Evolutionary conservation across 1,139 yeast genomes (phyloP), one percentile per base, ranked within the genome.

Genomic region (Blastobotrys ciferrii): DNA sequence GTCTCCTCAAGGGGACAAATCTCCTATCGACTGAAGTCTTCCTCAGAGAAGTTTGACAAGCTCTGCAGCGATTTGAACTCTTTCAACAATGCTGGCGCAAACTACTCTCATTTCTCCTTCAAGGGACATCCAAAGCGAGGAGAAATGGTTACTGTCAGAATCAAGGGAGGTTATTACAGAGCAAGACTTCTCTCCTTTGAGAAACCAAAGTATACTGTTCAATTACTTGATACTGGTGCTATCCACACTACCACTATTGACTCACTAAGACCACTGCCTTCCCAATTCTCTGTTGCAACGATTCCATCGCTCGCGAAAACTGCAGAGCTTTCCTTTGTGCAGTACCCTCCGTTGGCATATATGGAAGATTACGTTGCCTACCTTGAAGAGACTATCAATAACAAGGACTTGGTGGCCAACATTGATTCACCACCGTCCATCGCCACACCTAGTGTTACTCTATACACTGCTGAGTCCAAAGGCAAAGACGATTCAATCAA

Each of bases 171-270:
- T 59, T 83, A 65, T 63, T 80, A 78, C 66, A 78, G 91, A 62
- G 91, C 83, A 14, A 74, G 69, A 53, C 78, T 85, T 40, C 50
- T 75, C 13, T 67, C 72, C 13, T 72, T 72, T 53, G 87, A 84
- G 56, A 75, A 75, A 55, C 58, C 74, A 6, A 61, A 75, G 28
- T 68, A 68, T 49, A 75, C 76, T 44, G 82, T 84, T 18, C 75
- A 76, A 58, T 83, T 82, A 55, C 65, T 84, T 51, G 94, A 85
- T 63, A 80, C 79, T 55, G 92, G 92, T 43, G 78, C 79, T 47
- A 61, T 72, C 41, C 84, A 80, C 57, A 64, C 65, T 43, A 80
- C 81, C 20, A 59, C 78, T 13, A 61, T 73, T 45, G 55, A 72
- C 4, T 66, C 78, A 14, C 68, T 86, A 54, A 71, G 84, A 55